Evolutionary conservation across 2,329 filamentous ascomycete species (phyloP).

Genomic region (Trichoderma oligosporum): DNA sequence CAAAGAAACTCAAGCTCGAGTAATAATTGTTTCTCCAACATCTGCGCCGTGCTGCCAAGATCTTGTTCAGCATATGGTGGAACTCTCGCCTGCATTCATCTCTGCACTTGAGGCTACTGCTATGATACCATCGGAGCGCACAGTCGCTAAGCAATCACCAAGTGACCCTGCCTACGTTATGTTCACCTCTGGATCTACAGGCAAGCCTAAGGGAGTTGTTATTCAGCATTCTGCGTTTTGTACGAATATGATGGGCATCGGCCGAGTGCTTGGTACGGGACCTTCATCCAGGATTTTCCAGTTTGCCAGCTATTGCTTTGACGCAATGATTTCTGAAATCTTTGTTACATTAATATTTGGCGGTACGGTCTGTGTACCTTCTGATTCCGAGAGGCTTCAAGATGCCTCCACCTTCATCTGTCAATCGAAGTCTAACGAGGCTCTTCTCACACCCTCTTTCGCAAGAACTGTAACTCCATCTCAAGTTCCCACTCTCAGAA

Average conservation of each 20-base stretch:
- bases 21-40: slow-evolving; percentile 16
- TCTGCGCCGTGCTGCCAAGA: background rate
- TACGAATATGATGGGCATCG: background rate
- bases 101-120: background rate
- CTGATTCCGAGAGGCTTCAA: background rate
- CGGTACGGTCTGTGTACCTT: slow-evolving; percentile 1
- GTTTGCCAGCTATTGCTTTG: slow-evolving; percentile 14
- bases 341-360: background rate
- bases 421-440: background rate
- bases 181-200: slow-evolving; percentile 8
- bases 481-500: slow-evolving; percentile 9
- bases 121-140: background rate
- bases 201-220: slow-evolving; percentile 12
- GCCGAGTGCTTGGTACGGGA: background rate
- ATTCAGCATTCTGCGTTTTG: slow-evolving; percentile 1
- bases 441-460: slow-evolving; percentile 4
- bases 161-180: background rate
- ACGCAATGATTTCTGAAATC: slow-evolving; percentile 1
- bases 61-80: background rate
- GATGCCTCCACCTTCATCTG: background rate
- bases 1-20: slow-evolving; percentile 2
- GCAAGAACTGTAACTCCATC: background rate
- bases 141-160: background rate
- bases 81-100: slow-evolving; percentile 5
- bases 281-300: background rate